Percentiles rank a stretch among this genome's conserved stretches.
Conservation (phyloP, 192 early-diverging fungal species). For the Backusella morwellensis region DNA sequence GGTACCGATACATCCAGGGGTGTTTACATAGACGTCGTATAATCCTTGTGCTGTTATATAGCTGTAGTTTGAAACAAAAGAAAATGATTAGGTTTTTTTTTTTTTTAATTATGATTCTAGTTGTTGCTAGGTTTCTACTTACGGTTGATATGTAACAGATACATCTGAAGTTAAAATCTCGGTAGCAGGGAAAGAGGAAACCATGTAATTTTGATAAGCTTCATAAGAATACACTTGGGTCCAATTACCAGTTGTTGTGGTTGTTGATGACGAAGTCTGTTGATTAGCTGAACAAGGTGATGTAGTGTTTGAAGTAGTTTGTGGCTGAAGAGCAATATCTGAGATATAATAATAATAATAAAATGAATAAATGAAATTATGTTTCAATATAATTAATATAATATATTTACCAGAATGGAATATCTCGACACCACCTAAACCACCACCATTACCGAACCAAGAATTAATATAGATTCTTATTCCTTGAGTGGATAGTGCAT, state of each 20-base stretch:
- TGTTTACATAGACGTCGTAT: constrained; percentile 29
- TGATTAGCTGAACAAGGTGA: neutral
- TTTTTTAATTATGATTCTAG: neutral
- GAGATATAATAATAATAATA: neutral
- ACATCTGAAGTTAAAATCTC: constrained; percentile 13
- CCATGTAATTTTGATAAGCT: constrained; percentile 18
- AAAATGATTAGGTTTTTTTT: neutral
- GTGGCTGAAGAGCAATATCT: constrained; percentile 16
- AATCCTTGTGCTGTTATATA: constrained; percentile 25
- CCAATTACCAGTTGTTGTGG: constrained; percentile 20
- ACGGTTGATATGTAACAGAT: constrained; percentile 25
- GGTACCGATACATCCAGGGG: constrained; percentile 32
- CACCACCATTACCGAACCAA: constrained; percentile 37
- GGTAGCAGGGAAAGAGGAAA: constrained; percentile 18
- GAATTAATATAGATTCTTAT: constrained; percentile 48
- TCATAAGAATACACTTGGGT: constrained; percentile 13
- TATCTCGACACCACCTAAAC: constrained; percentile 26
- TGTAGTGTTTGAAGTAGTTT: neutral
- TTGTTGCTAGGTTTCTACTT: neutral
- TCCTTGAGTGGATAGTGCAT: constrained; percentile 42
- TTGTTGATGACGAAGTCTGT: neutral
- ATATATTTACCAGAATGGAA: constrained; percentile 32
- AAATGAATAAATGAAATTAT: neutral
- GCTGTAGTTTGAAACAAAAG: neutral
- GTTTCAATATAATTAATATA: neutral